phyloP scores from a whole-genome alignment of 1,284 basidiomycete genomes.

The Tilletia caries region DNA sequence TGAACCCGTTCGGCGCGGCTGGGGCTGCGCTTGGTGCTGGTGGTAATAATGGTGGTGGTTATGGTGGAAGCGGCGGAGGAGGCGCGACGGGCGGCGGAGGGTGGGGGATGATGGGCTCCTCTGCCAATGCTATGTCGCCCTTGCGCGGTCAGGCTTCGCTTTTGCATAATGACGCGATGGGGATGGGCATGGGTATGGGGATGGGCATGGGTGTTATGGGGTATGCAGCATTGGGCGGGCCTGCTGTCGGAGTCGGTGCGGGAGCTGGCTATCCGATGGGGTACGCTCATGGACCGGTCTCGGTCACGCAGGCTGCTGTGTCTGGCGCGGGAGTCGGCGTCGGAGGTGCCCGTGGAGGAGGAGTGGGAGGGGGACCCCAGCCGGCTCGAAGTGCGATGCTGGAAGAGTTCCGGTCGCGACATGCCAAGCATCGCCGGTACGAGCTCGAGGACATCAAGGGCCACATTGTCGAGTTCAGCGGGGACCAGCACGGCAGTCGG shows the following conservation, averaged over 20 bases:
- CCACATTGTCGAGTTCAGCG: slow-evolving; percentile 84
- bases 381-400: slow-evolving; percentile 25
- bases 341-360: background rate
- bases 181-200: no score
- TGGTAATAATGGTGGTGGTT: background rate
- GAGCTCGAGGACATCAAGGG: slow-evolving; percentile 73
- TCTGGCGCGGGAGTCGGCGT: background rate
- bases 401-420: slow-evolving; percentile 41
- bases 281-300: slow-evolving; percentile 1
- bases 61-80: background rate
- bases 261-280: background rate
- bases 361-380: background rate
- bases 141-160: slow-evolving; percentile 4
- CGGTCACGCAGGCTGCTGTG: background rate
- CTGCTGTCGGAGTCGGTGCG: background rate
- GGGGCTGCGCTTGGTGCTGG: background rate
- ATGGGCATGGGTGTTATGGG: background rate
- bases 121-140: no score
- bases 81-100: no score
- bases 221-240: background rate
- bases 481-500: slow-evolving; percentile 77
- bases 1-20: slow-evolving; percentile 7
- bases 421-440: slow-evolving; percentile 29
- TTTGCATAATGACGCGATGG: slow-evolving; percentile 6
- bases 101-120: no score